A percentile compares a stretch with the other conserved stretches of the same genome.
Conservation (phyloP, 768 basidiomycete genomes). For the Rhizopogon vinicolor region DNA sequence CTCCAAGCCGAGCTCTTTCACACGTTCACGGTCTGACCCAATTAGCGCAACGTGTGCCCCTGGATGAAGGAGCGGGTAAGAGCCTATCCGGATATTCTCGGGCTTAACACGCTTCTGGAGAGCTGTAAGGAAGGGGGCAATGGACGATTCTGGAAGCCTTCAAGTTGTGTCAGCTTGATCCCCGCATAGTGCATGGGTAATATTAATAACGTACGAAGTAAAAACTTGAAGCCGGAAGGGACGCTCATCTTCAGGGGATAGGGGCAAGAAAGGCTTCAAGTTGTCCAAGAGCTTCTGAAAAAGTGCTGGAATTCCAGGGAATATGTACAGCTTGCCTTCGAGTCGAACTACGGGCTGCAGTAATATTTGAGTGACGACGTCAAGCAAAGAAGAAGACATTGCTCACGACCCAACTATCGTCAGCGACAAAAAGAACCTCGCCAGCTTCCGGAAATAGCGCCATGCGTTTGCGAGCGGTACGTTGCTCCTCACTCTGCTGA, state of each 20-base stretch:
- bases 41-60: constrained; percentile 67
- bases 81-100: constrained; percentile 82
- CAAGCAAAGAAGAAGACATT: background rate
- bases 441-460: constrained; percentile 78
- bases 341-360: constrained; percentile 82
- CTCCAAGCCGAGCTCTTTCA: constrained; percentile 56
- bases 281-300: constrained; percentile 79
- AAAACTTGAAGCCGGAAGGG: constrained; percentile 81
- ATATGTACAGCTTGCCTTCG: constrained; percentile 81
- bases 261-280: constrained; percentile 70
- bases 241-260: constrained; percentile 70
- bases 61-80: constrained; percentile 55
- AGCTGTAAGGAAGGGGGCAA: constrained; percentile 79
- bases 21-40: constrained; percentile 39
- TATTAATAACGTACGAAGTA: constrained; percentile 51
- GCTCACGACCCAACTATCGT: constrained; percentile 84
- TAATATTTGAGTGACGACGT: background rate
- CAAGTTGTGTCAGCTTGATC: background rate
- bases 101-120: constrained; percentile 69
- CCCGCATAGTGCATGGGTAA: too few species aligned
- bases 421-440: constrained; percentile 75
- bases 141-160: constrained; percentile 75
- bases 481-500: constrained; percentile 70
- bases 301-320: constrained; percentile 86
- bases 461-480: constrained; percentile 79